Base-by-base conservation (phyloP, 768 basidiomycete genomes). In the Leucosporidium scottii region DNA sequence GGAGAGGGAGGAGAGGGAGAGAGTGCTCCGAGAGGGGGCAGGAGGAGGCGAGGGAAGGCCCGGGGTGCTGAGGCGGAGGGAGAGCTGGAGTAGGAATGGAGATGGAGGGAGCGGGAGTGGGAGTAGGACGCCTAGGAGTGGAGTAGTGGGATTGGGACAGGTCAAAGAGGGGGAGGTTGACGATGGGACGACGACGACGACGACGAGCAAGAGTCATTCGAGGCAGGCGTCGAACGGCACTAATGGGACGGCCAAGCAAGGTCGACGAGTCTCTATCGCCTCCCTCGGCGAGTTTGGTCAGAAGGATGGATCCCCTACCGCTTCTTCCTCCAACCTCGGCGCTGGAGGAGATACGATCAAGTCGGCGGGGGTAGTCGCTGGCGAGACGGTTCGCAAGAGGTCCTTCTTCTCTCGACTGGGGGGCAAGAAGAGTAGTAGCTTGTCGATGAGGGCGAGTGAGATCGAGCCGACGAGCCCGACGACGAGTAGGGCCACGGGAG, bases 1-100 rank as follows among this genome's bases (percentile, higher is more conserved):
- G n/a, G 70, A 55, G 58, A 56, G 55, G 47, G 12, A 59, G 21
- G 66, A 62, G 61, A 54, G 61, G 27, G 59, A 66, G 28, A 23
- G 63, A 20, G 39, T 48, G 54, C 31, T 53, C 51, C 47, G 49
- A 51, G 39, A 12, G 1, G 15, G 62, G n/a, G n/a, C n/a, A n/a
- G n/a, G n/a, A 56, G 53, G 31, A n/a, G 47, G 2, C 15, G 6
- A n/a, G 25, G 18, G 53, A 15, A 20, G 53, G 44, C 59, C 39
- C 36, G 36, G 58, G 34, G 17, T 44, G 23, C 15, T 23, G 59
- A 21, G 55, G 39, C 7, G n/a, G 70, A 55, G 58, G 56, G 55
- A 34, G 12, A 59, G 21, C 61, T 59, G 61, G 56, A 58, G 27
- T 55, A 61, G 28, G 20, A 58, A 17, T 28, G 55, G 54, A 27